These are phyloP conservation scores for Sarcocystis neurona DNA, from an alignment of 169 alveolate genomes.

Conservation along the genomic window DNA sequence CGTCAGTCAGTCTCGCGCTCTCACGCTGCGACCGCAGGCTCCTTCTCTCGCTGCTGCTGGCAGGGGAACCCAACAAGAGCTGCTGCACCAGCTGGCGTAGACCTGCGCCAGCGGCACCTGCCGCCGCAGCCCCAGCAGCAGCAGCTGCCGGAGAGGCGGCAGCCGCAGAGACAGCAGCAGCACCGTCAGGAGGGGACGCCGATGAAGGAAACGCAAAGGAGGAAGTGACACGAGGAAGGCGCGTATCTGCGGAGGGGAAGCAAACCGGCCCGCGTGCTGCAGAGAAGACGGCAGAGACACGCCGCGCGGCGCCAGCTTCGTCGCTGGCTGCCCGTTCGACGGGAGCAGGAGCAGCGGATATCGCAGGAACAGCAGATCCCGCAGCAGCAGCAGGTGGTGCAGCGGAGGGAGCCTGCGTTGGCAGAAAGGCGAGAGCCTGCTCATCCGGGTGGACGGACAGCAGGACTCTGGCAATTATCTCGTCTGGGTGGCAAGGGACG, in stretches of 20 bases:
- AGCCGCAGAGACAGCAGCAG: too few species aligned
- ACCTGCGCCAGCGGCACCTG: not conserved
- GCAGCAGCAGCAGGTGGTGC: not conserved
- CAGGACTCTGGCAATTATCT: not conserved
- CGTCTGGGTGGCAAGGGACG: not conserved
- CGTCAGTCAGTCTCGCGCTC: not conserved
- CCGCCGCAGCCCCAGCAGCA: not conserved
- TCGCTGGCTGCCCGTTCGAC: not conserved
- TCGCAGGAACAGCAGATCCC: too few species aligned
- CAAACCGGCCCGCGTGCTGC: too few species aligned
- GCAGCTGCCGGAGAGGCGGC: too few species aligned
- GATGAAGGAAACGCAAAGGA: not conserved
- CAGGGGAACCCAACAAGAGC: not conserved
- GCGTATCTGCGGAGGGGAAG: too few species aligned
- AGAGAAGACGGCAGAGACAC: too few species aligned
- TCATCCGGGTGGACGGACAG: not conserved
- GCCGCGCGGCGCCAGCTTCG: not conserved
- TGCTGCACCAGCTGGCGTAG: not conserved
- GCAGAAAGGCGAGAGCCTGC: too few species aligned
- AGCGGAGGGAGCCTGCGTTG: not conserved
- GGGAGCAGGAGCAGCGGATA: not conserved
- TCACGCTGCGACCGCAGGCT: not conserved
- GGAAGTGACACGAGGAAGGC: slow-evolving; percentile 1
- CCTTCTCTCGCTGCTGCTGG: not conserved
- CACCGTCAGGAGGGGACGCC: too few species aligned